A percentile compares a stretch with the other conserved stretches of the same genome.
These are phyloP conservation scores for Acanthamoeba royreba DNA, from an alignment of 208 protist genomes.

Conservation along the genomic window DNA sequence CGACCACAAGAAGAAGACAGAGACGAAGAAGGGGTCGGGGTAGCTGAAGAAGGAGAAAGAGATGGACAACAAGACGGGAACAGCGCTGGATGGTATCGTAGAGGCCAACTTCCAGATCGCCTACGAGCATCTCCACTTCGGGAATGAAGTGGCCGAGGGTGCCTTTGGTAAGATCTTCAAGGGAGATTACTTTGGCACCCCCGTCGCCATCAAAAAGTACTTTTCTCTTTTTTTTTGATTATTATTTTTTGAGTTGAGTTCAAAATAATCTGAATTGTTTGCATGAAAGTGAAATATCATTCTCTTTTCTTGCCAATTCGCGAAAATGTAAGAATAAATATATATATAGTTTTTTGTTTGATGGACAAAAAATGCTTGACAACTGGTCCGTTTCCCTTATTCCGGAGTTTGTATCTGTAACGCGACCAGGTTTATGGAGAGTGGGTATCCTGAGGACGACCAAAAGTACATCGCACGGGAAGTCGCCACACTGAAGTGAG, in stretches of 20 bases:
- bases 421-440: not conserved
- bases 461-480: conserved; percentile 5
- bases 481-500: not conserved
- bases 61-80: not conserved
- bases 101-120: not conserved
- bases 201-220: conserved; percentile 30
- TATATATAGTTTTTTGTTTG: not conserved
- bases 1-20: not conserved
- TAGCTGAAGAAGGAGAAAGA: not conserved
- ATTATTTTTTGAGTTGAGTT: not conserved
- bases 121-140: conserved; percentile 4
- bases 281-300: not conserved
- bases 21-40: not conserved
- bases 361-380: not conserved
- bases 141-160: not conserved
- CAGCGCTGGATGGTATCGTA: not conserved
- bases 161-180: conserved; percentile 3
- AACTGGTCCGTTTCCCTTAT: not conserved
- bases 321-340: no score
- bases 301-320: not conserved
- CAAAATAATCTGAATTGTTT: not conserved
- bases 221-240: not conserved
- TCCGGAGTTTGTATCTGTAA: not conserved
- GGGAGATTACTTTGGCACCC: conserved; percentile 5
- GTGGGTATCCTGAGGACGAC: not conserved